Percentiles rank a stretch among this genome's conserved stretches.
Conservation (phyloP, 495 filamentous ascomycete species). For the Baudoinia panamericana region DNA sequence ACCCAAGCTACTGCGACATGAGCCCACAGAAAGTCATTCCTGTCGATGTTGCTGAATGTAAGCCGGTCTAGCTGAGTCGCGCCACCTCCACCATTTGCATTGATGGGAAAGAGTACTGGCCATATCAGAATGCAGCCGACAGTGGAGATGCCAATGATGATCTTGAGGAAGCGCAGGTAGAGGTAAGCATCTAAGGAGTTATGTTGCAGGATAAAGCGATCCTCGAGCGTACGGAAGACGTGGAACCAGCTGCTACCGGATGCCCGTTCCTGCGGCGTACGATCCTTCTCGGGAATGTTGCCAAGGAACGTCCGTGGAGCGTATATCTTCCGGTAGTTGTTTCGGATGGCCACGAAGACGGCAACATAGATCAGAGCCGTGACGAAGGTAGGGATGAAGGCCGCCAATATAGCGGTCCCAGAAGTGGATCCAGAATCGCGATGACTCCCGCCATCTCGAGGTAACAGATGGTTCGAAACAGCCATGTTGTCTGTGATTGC, state of each 20-base stretch:
- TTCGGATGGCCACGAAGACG: slow-evolving; percentile 66
- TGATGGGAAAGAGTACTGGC: slow-evolving; percentile 76
- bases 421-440: slow-evolving; percentile 29
- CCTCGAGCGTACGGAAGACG: slow-evolving; percentile 46
- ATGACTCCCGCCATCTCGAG: slow-evolving; percentile 9
- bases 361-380: slow-evolving; percentile 50
- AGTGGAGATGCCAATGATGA: slow-evolving; percentile 57
- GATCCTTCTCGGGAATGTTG: slow-evolving; percentile 51
- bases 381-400: slow-evolving; percentile 55
- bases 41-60: slow-evolving; percentile 52
- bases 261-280: slow-evolving; percentile 52
- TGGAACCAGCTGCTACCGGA: slow-evolving; percentile 63
- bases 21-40: slow-evolving; percentile 44
- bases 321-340: slow-evolving; percentile 61
- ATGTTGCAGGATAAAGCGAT: slow-evolving; percentile 50
- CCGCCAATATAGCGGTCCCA: slow-evolving; percentile 48
- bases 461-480: background rate
- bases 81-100: slow-evolving; percentile 55
- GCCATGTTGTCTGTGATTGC: too few relatives aligned
- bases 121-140: slow-evolving; percentile 71
- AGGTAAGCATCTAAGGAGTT: slow-evolving; percentile 71
- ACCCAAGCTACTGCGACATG: slow-evolving; percentile 44
- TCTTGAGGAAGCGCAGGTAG: slow-evolving; percentile 71
- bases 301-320: slow-evolving; percentile 80
- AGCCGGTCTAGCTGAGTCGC: slow-evolving; percentile 48